These are phyloP conservation scores for Harrya chromipes DNA, from an alignment of 768 basidiomycete species.

Conservation along the genomic window DNA sequence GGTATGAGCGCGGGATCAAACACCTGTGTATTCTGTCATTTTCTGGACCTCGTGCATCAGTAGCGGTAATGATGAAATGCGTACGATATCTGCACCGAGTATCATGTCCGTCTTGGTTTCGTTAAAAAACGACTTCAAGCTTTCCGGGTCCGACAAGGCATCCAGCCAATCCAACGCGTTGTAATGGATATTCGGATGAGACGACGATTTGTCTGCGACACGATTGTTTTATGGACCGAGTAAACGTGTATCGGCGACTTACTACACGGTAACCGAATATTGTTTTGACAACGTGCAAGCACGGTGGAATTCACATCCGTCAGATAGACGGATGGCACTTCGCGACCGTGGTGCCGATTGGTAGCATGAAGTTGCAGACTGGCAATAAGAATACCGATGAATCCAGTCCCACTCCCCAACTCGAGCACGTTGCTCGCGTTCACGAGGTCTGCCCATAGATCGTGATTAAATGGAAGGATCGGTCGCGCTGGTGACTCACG, in stretches of 20 bases:
- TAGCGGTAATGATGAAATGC: slow-evolving; percentile 10
- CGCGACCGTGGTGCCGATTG: neutral
- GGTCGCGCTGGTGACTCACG: slow-evolving; percentile 36
- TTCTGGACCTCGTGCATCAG: neutral
- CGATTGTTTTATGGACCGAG: neutral
- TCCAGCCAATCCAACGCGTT: slow-evolving; percentile 64
- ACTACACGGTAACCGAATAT: slow-evolving; percentile 69
- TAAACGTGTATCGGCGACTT: slow-evolving; percentile 23
- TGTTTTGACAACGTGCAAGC: slow-evolving; percentile 55
- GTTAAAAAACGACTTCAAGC: slow-evolving; percentile 29
- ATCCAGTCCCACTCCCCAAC: slow-evolving; percentile 74
- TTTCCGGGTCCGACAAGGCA: slow-evolving; percentile 39
- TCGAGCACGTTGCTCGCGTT: slow-evolving; percentile 54
- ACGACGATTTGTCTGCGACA: slow-evolving; percentile 51
- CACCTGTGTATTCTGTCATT: slow-evolving; percentile 40
- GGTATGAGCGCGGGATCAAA: slow-evolving; percentile 65
- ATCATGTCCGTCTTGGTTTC: slow-evolving; percentile 53
- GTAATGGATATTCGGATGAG: slow-evolving; percentile 44
- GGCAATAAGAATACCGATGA: slow-evolving; percentile 63
- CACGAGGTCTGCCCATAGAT: slow-evolving; percentile 6
- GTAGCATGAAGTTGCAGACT: slow-evolving; percentile 44
- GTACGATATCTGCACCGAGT: slow-evolving; percentile 68
- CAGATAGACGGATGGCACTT: slow-evolving; percentile 39
- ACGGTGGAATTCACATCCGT: slow-evolving; percentile 68
- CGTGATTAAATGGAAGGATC: neutral